Evolutionary conservation across 306 rosid species (phyloP), one percentile per base, ranked within the genome.

Genomic region (Sicyos edulis): DNA sequence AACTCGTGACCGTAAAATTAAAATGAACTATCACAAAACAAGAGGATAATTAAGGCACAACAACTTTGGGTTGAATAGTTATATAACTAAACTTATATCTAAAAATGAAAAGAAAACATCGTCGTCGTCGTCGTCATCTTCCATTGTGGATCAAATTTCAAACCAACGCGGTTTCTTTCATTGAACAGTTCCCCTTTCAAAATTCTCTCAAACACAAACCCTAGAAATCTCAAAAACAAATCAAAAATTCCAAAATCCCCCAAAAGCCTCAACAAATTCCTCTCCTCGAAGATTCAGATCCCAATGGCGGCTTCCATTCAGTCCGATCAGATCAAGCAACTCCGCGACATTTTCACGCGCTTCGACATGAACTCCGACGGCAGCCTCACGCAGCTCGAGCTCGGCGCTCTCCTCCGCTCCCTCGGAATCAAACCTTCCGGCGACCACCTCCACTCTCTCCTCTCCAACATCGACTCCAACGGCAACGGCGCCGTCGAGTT

Each of bases 281-380:
- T 19, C 26, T 49, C 51, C 13, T n/a, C 11, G 12, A 4, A 32
- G 17, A 19, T 10, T 0, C 15, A 50, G 6, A 50, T 50, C 29
- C 61, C 17, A 21, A 89, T 83, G 84, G 78, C 86, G 84, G 78
- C 86, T 8, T 52, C 64, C 19, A 56, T 81, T 26, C 79, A 81
- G 60, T 69, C 78, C 63, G 89, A 85, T 4, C 95, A 89, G 78
- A 51, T 87, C 14, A 81, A 80, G 58, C 93, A 89, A 50, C 88
- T 91, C 6, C 82, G 75, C 19, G 93, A 86, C 34, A 91, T 91
- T 52, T 91, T 91, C 86, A 54, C 20, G 16, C 87, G 96, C 4
- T 91, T 91, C 40, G 97, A 91, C 83, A 86, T 91, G 96, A 89
- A 91, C 78, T 74, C 88, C 3, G 97, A 91, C 45, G 97, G 97